Conservation (phyloP, 495 filamentous ascomycete species). For the Podospora anserina region DNA sequence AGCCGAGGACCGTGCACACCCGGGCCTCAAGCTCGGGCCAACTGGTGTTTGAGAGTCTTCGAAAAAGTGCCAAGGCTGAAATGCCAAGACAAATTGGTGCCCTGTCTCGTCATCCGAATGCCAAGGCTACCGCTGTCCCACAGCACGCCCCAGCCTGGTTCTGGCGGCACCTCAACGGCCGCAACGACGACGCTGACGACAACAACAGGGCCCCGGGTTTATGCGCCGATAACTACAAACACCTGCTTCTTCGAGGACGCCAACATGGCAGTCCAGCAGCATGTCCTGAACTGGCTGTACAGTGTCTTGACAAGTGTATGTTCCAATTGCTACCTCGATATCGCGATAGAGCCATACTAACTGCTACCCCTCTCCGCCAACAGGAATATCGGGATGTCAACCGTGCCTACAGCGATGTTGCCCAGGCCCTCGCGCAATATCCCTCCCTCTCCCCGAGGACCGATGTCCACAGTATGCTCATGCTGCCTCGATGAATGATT, state of each 20-base stretch:
- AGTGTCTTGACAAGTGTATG: conserved; percentile 78
- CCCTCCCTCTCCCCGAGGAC: conserved; percentile 85
- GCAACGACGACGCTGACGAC: not conserved
- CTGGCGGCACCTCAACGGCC: conserved; percentile 1
- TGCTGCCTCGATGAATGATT: conserved; percentile 21
- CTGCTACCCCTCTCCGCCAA: conserved; percentile 17
- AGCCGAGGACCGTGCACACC: not conserved
- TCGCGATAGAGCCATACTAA: not conserved
- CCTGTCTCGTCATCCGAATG: not conserved
- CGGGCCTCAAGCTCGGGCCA: conserved; percentile 17
- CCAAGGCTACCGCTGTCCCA: not conserved
- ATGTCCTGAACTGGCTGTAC: conserved; percentile 92
- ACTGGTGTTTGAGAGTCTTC: not conserved
- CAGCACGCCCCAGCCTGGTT: conserved; percentile 11
- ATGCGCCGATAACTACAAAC: conserved; percentile 22
- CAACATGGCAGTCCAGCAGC: conserved; percentile 79
- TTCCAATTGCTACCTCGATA: not conserved
- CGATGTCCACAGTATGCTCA: conserved; percentile 89
- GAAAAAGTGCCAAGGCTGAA: not conserved
- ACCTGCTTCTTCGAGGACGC: conserved; percentile 5
- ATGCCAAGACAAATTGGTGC: too few species aligned
- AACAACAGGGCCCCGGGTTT: not conserved
- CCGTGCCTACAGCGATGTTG: conserved; percentile 88
- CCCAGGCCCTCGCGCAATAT: conserved; percentile 73
- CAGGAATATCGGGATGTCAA: conserved; percentile 93